Conservation (phyloP, 2,329 filamentous ascomycete genomes). For the Hortaea sp. region DNA sequence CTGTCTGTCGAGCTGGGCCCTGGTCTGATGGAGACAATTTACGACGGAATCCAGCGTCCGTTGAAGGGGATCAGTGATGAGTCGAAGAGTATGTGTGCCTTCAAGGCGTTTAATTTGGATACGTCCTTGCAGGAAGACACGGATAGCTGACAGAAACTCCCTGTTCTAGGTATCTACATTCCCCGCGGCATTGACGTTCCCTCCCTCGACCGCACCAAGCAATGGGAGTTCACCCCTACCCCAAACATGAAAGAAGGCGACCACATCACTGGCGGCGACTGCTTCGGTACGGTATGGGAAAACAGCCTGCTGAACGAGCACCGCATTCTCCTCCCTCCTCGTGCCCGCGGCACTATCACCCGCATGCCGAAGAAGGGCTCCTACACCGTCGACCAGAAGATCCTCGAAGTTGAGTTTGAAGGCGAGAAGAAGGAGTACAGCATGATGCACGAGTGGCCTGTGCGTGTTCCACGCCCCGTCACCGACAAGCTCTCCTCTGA, state of each 20-base stretch:
- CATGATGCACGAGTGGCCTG: constrained; percentile 99
- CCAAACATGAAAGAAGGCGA: constrained; percentile 79
- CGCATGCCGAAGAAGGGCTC: constrained; percentile 79
- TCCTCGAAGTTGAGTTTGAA: constrained; percentile 93
- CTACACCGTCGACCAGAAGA: constrained; percentile 89
- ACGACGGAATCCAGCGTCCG: constrained; percentile 96
- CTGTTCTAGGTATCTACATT: constrained; percentile 65
- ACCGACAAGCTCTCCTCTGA: constrained; percentile 86
- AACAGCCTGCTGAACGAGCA: constrained; percentile 92
- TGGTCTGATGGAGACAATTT: constrained; percentile 96
- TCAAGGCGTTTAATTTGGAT: background rate
- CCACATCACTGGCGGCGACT: constrained; percentile 90
- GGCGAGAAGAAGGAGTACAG: constrained; percentile 87
- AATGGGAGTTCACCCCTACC: constrained; percentile 88
- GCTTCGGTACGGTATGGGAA: constrained; percentile 90
- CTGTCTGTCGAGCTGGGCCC: constrained; percentile 95
- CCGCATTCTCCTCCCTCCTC: constrained; percentile 83
- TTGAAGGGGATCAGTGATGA: constrained; percentile 71
- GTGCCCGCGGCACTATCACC: constrained; percentile 85
- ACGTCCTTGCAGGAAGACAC: background rate
- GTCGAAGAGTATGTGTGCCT: constrained; percentile 48
- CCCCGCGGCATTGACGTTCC: constrained; percentile 85
- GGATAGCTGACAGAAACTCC: too few relatives aligned
- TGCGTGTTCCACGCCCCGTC: constrained; percentile 85
- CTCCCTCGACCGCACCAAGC: constrained; percentile 78